A percentile compares a stretch with the other conserved stretches of the same genome.
Conservation (phyloP, 441 rosid species). For the Kokia cookei region DNA sequence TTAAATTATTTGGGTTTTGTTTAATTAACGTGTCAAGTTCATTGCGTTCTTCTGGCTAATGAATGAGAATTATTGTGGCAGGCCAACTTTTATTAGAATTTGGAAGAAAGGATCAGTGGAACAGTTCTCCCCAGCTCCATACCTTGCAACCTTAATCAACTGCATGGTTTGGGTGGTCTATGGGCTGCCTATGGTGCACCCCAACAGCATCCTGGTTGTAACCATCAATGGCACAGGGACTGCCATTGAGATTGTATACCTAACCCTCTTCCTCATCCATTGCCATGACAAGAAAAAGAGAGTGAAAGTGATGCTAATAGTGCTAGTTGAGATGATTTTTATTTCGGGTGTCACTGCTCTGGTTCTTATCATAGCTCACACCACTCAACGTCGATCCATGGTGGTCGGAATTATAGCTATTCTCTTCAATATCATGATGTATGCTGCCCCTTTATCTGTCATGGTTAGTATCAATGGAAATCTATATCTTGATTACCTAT, state of each 20-base stretch:
- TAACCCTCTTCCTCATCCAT: conserved; percentile 39
- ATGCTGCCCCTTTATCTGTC: conserved; percentile 75
- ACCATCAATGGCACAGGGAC: conserved; percentile 75
- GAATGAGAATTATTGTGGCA: conserved; percentile 15
- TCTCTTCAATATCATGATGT: conserved; percentile 68
- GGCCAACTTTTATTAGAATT: conserved; percentile 75
- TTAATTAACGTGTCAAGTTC: not conserved
- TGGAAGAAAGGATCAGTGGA: conserved; percentile 71
- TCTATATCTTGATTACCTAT: not conserved
- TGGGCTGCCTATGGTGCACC: conserved; percentile 77
- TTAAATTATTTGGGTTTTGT: not conserved
- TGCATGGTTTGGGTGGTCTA: conserved; percentile 81
- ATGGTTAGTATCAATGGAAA: conserved; percentile 43
- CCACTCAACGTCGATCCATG: conserved; percentile 39
- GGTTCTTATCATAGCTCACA: conserved; percentile 41
- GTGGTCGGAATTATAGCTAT: conserved; percentile 58
- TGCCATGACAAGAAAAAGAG: conserved; percentile 38
- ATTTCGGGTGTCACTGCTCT: conserved; percentile 22
- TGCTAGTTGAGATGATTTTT: conserved; percentile 35
- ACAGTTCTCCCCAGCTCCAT: conserved; percentile 71
- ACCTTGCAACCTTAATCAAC: conserved; percentile 67
- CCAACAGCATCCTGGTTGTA: conserved; percentile 55
- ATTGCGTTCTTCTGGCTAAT: not conserved
- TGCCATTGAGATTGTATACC: conserved; percentile 46
- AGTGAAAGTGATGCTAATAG: conserved; percentile 18